phyloP scores from a whole-genome alignment of 768 basidiomycete species.

The Astraeus odoratus region DNA sequence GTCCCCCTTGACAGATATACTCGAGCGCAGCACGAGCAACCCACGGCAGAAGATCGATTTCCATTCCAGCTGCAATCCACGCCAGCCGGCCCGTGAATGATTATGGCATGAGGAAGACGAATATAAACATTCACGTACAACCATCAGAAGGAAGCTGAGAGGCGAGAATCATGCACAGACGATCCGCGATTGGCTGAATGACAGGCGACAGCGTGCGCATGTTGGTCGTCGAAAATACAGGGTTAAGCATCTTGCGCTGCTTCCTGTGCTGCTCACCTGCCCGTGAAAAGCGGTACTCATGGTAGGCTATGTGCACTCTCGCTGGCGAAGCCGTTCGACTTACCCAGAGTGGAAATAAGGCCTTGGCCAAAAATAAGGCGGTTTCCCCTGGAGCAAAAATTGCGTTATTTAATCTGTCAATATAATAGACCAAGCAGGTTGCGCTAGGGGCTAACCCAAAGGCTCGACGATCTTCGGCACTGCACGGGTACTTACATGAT shows the following conservation, averaged over 20 bases:
- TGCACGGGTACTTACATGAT: slow-evolving; percentile 18
- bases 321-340: slow-evolving; percentile 4
- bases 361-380: slow-evolving; percentile 31
- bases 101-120: background rate
- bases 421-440: background rate
- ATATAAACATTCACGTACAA: slow-evolving; percentile 11
- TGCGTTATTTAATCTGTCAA: background rate
- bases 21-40: slow-evolving; percentile 29
- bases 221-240: slow-evolving; percentile 25
- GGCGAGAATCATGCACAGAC: slow-evolving; percentile 15
- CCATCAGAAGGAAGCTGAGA: slow-evolving; percentile 17
- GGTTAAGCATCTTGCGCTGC: slow-evolving; percentile 29
- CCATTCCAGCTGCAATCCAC: slow-evolving; percentile 13
- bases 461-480: background rate
- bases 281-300: too few species aligned
- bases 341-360: slow-evolving; percentile 32
- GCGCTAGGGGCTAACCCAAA: background rate
- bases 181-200: slow-evolving; percentile 28
- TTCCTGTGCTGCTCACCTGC: slow-evolving; percentile 24
- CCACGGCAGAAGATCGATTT: slow-evolving; percentile 31
- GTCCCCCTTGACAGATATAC: slow-evolving; percentile 27
- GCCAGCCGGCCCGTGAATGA: background rate
- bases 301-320: background rate
- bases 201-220: slow-evolving; percentile 25
- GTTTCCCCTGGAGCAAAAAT: slow-evolving; percentile 15